Evolutionary conservation across 768 basidiomycete genomes (phyloP).

Genomic region (Jaapia argillacea): DNA sequence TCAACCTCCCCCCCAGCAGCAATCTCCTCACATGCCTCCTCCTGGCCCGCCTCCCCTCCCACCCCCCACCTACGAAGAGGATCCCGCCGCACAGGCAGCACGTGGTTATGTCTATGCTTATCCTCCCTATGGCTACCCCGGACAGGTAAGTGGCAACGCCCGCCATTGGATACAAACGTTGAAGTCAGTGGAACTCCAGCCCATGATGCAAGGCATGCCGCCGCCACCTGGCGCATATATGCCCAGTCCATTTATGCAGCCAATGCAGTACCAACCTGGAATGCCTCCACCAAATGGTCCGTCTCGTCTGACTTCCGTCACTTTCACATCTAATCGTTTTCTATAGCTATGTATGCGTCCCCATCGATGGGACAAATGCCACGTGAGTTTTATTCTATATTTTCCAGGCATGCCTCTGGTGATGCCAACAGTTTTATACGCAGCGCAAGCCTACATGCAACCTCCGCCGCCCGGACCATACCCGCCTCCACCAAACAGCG

Average conservation of each 20-base stretch:
- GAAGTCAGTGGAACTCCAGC: constrained; percentile 27
- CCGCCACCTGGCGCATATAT: constrained; percentile 76
- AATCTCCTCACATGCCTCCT: constrained; percentile 53
- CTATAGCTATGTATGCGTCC: constrained; percentile 67
- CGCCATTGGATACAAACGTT: constrained; percentile 2
- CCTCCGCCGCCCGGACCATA: constrained; percentile 68
- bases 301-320: constrained; percentile 9
- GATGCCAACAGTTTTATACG: constrained; percentile 14
- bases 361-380: constrained; percentile 85
- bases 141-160: constrained; percentile 43
- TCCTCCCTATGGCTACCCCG: constrained; percentile 68
- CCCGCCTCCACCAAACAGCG: constrained; percentile 69
- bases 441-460: constrained; percentile 72
- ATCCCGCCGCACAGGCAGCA: constrained; percentile 36
- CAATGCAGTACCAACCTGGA: constrained; percentile 80
- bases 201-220: constrained; percentile 84
- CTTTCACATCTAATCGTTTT: constrained; percentile 4
- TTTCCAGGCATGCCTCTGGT: not conserved
- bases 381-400: constrained; percentile 38
- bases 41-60: constrained; percentile 61
- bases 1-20: constrained; percentile 51
- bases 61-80: constrained; percentile 75
- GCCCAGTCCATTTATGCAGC: constrained; percentile 75
- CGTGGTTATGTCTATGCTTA: constrained; percentile 63
- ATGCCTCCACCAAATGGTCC: constrained; percentile 66